Conservation (phyloP, 1,284 basidiomycete species). For the Leucocoprinus gongylophorus region DNA sequence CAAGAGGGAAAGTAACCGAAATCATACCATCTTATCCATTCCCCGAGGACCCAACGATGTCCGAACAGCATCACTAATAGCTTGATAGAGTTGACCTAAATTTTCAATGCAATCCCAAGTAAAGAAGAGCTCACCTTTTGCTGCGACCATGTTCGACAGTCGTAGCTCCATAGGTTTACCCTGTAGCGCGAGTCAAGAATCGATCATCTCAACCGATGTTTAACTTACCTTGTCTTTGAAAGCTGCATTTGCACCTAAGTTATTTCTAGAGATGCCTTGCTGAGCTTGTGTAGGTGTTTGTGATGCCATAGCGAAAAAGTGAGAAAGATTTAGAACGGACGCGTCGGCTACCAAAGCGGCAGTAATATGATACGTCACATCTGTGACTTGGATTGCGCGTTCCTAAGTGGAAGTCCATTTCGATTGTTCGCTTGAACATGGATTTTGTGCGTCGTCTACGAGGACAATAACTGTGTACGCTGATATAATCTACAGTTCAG, state of each 20-base stretch:
- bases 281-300: slow-evolving; percentile 30
- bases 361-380: slow-evolving; percentile 28
- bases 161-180: slow-evolving; percentile 92
- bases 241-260: slow-evolving; percentile 56
- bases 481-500: slow-evolving; percentile 38
- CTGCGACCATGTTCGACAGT: slow-evolving; percentile 92
- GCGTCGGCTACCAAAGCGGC: slow-evolving; percentile 26
- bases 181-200: slow-evolving; percentile 39
- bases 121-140: slow-evolving; percentile 63
- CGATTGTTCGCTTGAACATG: slow-evolving; percentile 34
- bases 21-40: slow-evolving; percentile 97
- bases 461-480: slow-evolving; percentile 1
- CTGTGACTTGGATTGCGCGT: slow-evolving; percentile 23
- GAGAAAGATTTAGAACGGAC: slow-evolving; percentile 13
- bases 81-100: slow-evolving; percentile 35
- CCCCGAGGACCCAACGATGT: slow-evolving; percentile 96
- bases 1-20: slow-evolving; percentile 9
- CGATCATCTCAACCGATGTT: slow-evolving; percentile 13
- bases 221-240: slow-evolving; percentile 75
- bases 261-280: slow-evolving; percentile 30
- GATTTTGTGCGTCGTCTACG: slow-evolving; percentile 46
- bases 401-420: slow-evolving; percentile 13
- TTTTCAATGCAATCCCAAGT: slow-evolving; percentile 14
- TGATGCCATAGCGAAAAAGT: slow-evolving; percentile 33
- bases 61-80: slow-evolving; percentile 95